Percentiles rank a stretch among this genome's conserved stretches.
These are phyloP conservation scores for Areca catechu DNA, from an alignment of 176 grass and related monocot genomes.

Conservation along the genomic window DNA sequence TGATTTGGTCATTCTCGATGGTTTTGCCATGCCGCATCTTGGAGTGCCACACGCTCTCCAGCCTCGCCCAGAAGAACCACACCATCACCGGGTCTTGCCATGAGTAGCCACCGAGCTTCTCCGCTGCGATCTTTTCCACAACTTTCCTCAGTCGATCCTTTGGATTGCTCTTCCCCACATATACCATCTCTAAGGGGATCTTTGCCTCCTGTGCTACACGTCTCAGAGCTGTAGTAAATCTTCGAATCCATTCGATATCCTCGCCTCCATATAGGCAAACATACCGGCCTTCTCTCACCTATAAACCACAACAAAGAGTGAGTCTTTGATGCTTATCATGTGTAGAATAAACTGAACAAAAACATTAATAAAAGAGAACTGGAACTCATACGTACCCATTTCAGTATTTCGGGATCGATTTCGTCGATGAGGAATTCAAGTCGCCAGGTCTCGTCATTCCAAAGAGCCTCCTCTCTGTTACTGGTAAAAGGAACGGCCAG, in stretches of 20 bases:
- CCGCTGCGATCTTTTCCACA: background rate
- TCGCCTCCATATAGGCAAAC: constrained; percentile 41
- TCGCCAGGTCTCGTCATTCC: constrained; percentile 40
- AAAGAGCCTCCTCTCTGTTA: constrained; percentile 33
- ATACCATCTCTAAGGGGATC: constrained; percentile 33
- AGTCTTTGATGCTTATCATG: too few species aligned
- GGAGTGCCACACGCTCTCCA: constrained; percentile 46
- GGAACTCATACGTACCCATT: constrained; percentile 22
- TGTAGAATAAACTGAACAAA: too few species aligned
- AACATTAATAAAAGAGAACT: background rate
- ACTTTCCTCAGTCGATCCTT: constrained; percentile 27
- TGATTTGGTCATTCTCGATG: constrained; percentile 30
- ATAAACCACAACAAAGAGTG: background rate
- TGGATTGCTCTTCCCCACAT: constrained; percentile 43
- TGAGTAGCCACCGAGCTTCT: constrained; percentile 42
- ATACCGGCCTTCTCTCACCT: constrained; percentile 21
- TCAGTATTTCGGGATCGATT: constrained; percentile 20
- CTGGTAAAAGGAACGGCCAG: constrained; percentile 36
- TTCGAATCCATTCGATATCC: constrained; percentile 30
- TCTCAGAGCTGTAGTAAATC: constrained; percentile 20
- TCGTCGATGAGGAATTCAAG: constrained; percentile 36
- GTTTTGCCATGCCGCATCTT: constrained; percentile 32
- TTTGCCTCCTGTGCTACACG: constrained; percentile 11
- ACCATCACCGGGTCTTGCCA: constrained; percentile 29
- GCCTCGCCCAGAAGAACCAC: constrained; percentile 48